Conservation (phyloP, 495 filamentous ascomycete species). For the Aspergillus homomorphus region DNA sequence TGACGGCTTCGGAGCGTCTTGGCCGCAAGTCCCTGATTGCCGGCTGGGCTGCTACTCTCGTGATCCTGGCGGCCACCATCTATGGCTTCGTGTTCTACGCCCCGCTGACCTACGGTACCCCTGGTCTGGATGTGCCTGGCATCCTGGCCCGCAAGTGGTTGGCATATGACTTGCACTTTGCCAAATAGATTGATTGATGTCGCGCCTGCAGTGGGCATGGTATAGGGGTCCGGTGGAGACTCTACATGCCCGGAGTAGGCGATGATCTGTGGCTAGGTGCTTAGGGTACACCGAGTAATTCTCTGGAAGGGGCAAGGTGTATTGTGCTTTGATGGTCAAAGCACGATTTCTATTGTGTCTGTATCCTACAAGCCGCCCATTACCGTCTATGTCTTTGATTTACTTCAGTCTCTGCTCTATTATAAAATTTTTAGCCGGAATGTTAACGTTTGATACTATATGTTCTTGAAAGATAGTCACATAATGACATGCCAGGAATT, state of each 20-base stretch:
- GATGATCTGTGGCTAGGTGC: background rate
- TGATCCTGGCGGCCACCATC: constrained; percentile 65
- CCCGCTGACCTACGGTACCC: constrained; percentile 91
- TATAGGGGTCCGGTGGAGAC: background rate
- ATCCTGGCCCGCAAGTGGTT: constrained; percentile 91
- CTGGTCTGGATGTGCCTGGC: constrained; percentile 78
- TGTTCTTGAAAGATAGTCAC: background rate
- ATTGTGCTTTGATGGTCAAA: background rate
- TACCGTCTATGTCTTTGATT: constrained; percentile 18
- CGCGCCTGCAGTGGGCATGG: background rate
- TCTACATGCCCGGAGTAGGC: constrained; percentile 1
- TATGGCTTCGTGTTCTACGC: constrained; percentile 90
- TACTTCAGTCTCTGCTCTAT: constrained; percentile 35
- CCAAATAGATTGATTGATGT: constrained; percentile 63
- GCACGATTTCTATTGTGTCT: background rate
- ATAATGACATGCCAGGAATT: background rate
- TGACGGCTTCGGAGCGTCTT: constrained; percentile 75
- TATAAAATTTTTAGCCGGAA: constrained; percentile 47
- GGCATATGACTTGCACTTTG: constrained; percentile 96
- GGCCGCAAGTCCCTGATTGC: constrained; percentile 72
- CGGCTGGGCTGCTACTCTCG: constrained; percentile 71
- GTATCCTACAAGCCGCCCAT: background rate
- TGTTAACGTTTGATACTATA: background rate
- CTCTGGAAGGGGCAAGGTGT: background rate
- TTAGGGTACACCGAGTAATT: background rate